phyloP scores from a whole-genome alignment of 2,329 filamentous ascomycete species.

The Acarospora socialis region DNA sequence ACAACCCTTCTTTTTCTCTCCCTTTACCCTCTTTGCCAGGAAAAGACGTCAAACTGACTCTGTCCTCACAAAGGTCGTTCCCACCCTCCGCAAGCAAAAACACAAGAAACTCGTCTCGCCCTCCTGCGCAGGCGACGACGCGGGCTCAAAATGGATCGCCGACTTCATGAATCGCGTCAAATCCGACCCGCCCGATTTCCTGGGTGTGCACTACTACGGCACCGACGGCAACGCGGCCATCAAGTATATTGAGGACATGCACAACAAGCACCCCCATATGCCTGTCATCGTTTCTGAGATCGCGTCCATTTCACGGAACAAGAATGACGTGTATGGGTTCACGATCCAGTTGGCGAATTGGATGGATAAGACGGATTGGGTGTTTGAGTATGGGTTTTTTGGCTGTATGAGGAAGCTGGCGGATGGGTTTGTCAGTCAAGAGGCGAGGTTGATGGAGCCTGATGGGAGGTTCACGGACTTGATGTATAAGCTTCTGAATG shows the following conservation, averaged over 20 bases:
- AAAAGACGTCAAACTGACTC: too few species aligned
- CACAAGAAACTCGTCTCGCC: conserved; percentile 27
- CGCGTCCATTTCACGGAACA: conserved; percentile 26
- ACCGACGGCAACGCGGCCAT: conserved; percentile 22
- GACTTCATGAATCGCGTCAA: conserved; percentile 27
- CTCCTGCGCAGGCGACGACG: conserved; percentile 25
- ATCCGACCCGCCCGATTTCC: conserved; percentile 26
- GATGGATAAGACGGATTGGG: conserved; percentile 29
- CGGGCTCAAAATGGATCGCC: conserved; percentile 28
- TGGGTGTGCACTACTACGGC: conserved; percentile 33
- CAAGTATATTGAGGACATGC: conserved; percentile 24
- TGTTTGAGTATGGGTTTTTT: conserved; percentile 32
- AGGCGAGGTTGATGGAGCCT: conserved; percentile 31
- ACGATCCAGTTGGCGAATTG: conserved; percentile 27
- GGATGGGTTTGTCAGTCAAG: conserved; percentile 32
- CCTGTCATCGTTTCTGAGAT: conserved; percentile 30
- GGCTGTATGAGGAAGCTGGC: conserved; percentile 30
- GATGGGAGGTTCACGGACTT: conserved; percentile 27
- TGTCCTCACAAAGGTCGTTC: too few species aligned
- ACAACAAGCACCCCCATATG: conserved; percentile 23
- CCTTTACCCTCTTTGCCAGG: too few species aligned
- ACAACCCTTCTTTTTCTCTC: too few species aligned
- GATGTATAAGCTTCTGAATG: conserved; percentile 18
- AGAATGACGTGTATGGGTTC: conserved; percentile 25
- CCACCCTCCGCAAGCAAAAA: conserved; percentile 22